Evolutionary conservation across 1,284 basidiomycete species (phyloP), one percentile per base, ranked within the genome.

Genomic region (Austroboletus niveus): DNA sequence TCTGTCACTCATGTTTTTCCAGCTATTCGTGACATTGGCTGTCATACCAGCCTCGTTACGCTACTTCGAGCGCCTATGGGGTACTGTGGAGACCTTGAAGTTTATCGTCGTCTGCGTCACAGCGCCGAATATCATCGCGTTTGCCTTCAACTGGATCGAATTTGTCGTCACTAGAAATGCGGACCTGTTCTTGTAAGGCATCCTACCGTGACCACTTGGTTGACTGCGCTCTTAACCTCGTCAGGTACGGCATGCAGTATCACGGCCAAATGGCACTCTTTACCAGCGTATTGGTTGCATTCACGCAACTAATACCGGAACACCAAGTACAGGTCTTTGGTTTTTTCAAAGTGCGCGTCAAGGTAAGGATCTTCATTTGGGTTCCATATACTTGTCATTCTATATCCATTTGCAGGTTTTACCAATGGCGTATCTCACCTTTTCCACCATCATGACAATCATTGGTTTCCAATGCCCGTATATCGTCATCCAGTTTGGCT

Each of bases 401-500:
- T 35, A 43, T 54, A 55, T 49, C 30, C n/a, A 22, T 48, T 46
- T 42, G 22, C 61, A 95, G 92, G 85, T 82, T 10, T 72, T 98
- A 32, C 97, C 97, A 14, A 98, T 98, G 85, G 82, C 89, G 32
- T 95, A 98, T 69, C 82, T 98, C 54, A 89, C 92, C 2, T 72
- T 98, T 55, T 97, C 94, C 24, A 94, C 92, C 58, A 80, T 98
- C 35, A 81, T 96, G 71, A 92, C 89, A 60, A 61, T 99, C 47
- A 58, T 97, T 45, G 92, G 96, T 31, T 91, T 89, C 69, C 91
- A 94, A 62, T 91, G 89, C 51, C 97, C 97, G 1, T 98, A 87
- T 77, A 95, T 99, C 52, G 79, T 97, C 60, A 95, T 99, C 59
- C 96, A 98, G 68, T 98, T 98, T 67, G 96, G 94, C 15, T 99